Evolutionary conservation across 306 rosid species (phyloP), one percentile per base, ranked within the genome.

Genomic region (Fagus sylvatica): DNA sequence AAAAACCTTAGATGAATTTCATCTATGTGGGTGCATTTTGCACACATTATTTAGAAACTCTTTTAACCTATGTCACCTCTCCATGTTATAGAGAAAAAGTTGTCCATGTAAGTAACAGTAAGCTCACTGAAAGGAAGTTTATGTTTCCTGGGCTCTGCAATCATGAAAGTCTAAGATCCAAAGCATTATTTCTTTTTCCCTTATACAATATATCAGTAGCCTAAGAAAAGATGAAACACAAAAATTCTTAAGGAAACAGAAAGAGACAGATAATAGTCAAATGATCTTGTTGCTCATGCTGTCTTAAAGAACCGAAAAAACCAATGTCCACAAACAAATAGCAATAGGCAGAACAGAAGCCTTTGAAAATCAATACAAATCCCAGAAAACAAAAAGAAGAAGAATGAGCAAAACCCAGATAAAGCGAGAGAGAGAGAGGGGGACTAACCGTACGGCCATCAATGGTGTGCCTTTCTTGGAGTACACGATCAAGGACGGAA

Each of bases 391-490:
- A 41, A 41, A 43, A 7, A 42, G 8, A 6, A 41, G 8, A 22
- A 56, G 19, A 19, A 56, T n/a, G 0, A 22, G 5, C 9, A 32
- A 46, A 75, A 37, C 36, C 9, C 7, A 53, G 6, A 60, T 9
- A 37, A 33, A 74, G 39, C 3, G 2, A 32, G 19, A 17, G 12
- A 62, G 74, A n/a, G 16, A 68, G 28, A 28, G 4, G 59, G 41
- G 11, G 39, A 59, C 82, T 67, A 16, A 88, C 92, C 80, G 69
- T 59, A 28, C 92, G 88, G 78, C 90, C 92, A 64, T 86, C 92
- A 19, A 88, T 88, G 77, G 88, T 84, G 84, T 88, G 92, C 78
- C 80, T 84, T 41, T 86, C 90, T 79, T 79, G 76, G 68, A 88
- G 85, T 36, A 88, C 87, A 43, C 49, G 61, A 16, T 88, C 92